Conservation (phyloP, 306 rosid species). For the Mimosa bimucronata region DNA sequence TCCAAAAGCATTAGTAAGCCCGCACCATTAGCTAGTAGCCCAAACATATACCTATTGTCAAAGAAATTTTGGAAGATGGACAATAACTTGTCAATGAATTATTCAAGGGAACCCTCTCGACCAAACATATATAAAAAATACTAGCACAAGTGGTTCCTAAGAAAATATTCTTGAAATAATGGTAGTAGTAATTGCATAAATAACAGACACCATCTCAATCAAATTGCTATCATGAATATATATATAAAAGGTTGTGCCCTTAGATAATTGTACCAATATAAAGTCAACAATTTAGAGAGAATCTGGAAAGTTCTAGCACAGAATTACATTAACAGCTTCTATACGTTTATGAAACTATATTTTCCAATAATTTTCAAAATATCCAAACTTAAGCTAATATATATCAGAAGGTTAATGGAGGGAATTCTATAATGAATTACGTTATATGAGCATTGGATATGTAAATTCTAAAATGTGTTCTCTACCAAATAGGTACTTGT, state of each 20-base stretch:
- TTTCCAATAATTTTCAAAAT: not conserved
- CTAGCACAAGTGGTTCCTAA: slow-evolving; percentile 7
- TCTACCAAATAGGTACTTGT: slow-evolving; percentile 1
- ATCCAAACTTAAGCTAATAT: not conserved
- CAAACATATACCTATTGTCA: slow-evolving; percentile 67
- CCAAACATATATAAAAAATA: slow-evolving; percentile 7
- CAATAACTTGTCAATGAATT: slow-evolving; percentile 23
- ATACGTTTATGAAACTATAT: slow-evolving; percentile 7
- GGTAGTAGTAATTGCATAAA: not conserved
- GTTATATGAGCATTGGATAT: not conserved
- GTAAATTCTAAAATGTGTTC: slow-evolving; percentile 20
- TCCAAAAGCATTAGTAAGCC: slow-evolving; percentile 88
- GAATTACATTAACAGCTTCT: not conserved
- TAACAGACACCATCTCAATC: not conserved
- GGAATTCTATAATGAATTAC: not conserved
- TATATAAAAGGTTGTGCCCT: not conserved
- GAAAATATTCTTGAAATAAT: not conserved
- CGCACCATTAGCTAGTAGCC: slow-evolving; percentile 54
- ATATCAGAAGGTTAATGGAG: slow-evolving; percentile 3
- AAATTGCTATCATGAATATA: not conserved
- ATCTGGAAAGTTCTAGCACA: not conserved
- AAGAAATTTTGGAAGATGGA: slow-evolving; percentile 28
- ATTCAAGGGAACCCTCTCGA: slow-evolving; percentile 6
- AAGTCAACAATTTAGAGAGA: not conserved
- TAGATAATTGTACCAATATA: slow-evolving; percentile 1